phyloP scores from a whole-genome alignment of 495 filamentous ascomycete species.

The Lasiosphaeria hispida region DNA sequence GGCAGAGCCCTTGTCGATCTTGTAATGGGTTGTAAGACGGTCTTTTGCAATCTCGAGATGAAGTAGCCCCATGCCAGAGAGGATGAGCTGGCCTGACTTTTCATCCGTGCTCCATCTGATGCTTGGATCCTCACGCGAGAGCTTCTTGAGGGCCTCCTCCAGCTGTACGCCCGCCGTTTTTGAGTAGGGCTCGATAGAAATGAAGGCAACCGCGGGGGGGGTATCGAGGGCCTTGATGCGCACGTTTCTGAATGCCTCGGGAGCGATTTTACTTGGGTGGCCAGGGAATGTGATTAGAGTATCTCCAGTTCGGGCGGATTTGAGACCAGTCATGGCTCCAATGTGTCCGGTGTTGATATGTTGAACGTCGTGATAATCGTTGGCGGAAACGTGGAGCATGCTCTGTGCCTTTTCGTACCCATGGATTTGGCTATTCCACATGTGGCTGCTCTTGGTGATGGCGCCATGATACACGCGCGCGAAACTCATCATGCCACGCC shows the following conservation, averaged over 20 bases:
- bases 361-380: conserved; percentile 79
- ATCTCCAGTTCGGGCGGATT: conserved; percentile 87
- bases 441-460: conserved; percentile 64
- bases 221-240: conserved; percentile 87
- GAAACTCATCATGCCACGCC: conserved; percentile 85
- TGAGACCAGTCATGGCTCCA: conserved; percentile 91
- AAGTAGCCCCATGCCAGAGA: conserved; percentile 97
- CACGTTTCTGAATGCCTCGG: conserved; percentile 67
- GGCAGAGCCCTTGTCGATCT: conserved; percentile 64
- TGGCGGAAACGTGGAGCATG: conserved; percentile 89
- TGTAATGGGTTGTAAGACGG: conserved; percentile 82
- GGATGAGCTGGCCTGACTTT: conserved; percentile 87
- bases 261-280: conserved; percentile 36
- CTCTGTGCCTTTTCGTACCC: conserved; percentile 77
- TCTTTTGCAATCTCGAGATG: conserved; percentile 94
- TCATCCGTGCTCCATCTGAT: conserved; percentile 81
- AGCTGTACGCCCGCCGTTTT: conserved; percentile 74
- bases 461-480: conserved; percentile 87
- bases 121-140: conserved; percentile 91
- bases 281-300: conserved; percentile 75
- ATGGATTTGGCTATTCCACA: conserved; percentile 87
- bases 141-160: conserved; percentile 67
- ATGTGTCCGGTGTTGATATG: conserved; percentile 84
- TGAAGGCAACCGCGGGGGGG: conserved; percentile 93
- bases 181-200: conserved; percentile 82